Evolutionary conservation across 2,329 filamentous ascomycete species (phyloP), one percentile per base, ranked within the genome.

Genomic region (Fusarium pseudonygamai): DNA sequence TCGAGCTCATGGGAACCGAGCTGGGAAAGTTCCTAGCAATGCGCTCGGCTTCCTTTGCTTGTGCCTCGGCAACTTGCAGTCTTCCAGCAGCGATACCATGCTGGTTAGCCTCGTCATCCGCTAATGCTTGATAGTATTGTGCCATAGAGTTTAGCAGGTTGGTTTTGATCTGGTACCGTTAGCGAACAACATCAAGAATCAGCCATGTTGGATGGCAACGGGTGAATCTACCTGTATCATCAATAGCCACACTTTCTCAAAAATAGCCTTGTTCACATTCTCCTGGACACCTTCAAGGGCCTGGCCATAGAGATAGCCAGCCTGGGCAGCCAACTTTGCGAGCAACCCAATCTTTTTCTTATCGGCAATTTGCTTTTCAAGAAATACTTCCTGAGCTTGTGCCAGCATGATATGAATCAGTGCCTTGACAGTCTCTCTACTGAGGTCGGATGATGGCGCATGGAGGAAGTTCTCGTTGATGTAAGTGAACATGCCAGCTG

Each of bases 401-500:
- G 96, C 97, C 62, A 99, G 89, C 88, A 94, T 98, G 67, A 99
- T 90, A 58, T 92, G 90, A 80, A 99, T 98, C 74, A 99, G 84
- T 0, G 94, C 95, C 84, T 98, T 98, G 78, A 99, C 94, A 0
- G 96, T 99, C 57, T 99, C 96, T 69, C 96, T 87, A 81, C 95
- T 98, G 53, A 99, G 84, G 79, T 99, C 96, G n/a, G 94, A 95
- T 14, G 95, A 98, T 2, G 97, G 96, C 4, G 96, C 96, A 79
- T 99, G 96, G 40, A 99, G 86, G 81, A 99, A 99, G 84, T 99
- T 99, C 84, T 99, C 96, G 83, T 99, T 99, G 85, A 99, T 99
- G 79, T 99, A 99, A 60, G 96, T 98, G 83, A 98, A 99, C 96
- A 99, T 99, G 85, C 96, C 96, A 15, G 96, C 96, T 13, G 96